Evolutionary conservation across 2,329 filamentous ascomycete genomes (phyloP), one percentile per base, ranked within the genome.

Genomic region (Piedraia hortae): DNA sequence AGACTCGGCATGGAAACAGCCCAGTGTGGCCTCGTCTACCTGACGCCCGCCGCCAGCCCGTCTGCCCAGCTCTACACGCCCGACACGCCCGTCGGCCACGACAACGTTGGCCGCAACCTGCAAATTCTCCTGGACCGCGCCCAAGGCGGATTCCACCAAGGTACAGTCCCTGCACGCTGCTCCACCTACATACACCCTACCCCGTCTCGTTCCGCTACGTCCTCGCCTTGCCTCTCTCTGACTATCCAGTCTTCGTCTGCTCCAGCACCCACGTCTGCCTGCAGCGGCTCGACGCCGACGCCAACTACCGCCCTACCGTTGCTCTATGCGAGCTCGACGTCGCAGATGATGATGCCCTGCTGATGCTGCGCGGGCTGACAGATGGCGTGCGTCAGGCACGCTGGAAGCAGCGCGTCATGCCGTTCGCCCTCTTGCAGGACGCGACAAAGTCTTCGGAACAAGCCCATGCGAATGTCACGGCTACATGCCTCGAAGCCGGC

Each of bases 401-500:
- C 12, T 39, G 34, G 25, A 31, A 34, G 22, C 28, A 29, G 10
- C 31, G 30, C 15, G 37, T 41, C 17, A 31, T 41, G 27, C 31
- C 37, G 6, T 42, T 42, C 26, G 31, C 32, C 3, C 28, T 40
- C 6, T 15, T 35, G 5, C 24, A 25, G 7, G 28, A 28, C 10
- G 14, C 24, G 9, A 12, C 20, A 13, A 17, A 30, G 12, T 32
- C 35, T 14, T 16, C 24, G 11, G 21, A 23, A 9, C 19, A 32
- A 5, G 27, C 32, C 7, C n/a, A n/a, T n/a, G 31, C 29, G 8
- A 29, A 57, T 35, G 20, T 33, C 5, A 28, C 33, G 10, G 31
- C 30, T 10, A 29, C 57, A 35, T 90, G 77, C 38, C 49, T 93
- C 12, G 77, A 90, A 37, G 63, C 72, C 3, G 85, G 85, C 16